A percentile compares a stretch with the other conserved stretches of the same genome.
These are phyloP conservation scores for Coemansia sp. DNA, from an alignment of 192 early-diverging fungal species.

Conservation along the genomic window DNA sequence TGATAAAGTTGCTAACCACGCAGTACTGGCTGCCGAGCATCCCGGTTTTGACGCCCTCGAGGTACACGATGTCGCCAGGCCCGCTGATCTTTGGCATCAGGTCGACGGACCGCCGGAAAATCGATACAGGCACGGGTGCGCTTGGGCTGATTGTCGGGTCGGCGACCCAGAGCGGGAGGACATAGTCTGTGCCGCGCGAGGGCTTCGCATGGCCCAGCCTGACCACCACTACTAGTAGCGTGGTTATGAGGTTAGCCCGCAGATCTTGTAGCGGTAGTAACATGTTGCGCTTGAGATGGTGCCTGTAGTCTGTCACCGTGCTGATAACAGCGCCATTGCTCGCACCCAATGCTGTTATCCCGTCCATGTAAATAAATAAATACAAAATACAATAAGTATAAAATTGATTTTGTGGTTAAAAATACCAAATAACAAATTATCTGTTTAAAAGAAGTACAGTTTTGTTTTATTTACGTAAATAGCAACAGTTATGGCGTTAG, in stretches of 20 bases:
- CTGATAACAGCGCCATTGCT: neutral
- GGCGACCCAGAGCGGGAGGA: slow-evolving; percentile 6
- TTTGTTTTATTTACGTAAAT: too few relatives aligned
- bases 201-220: neutral
- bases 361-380: neutral
- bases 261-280: neutral
- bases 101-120: slow-evolving; percentile 1
- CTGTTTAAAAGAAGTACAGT: too few relatives aligned
- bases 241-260: neutral
- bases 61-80: slow-evolving; percentile 22
- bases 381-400: too few relatives aligned
- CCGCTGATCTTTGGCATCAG: slow-evolving; percentile 11
- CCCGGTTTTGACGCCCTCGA: slow-evolving; percentile 9
- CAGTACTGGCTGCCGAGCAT: neutral
- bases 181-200: slow-evolving; percentile 8
- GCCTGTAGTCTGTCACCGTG: neutral
- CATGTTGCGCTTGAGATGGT: neutral
- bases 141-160: slow-evolving; percentile 9
- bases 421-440: too few relatives aligned
- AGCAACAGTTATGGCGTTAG: too few relatives aligned
- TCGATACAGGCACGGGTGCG: neutral
- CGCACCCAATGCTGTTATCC: neutral
- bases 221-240: slow-evolving; percentile 3
- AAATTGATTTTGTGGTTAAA: too few relatives aligned
- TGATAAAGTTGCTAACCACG: slow-evolving; percentile 1